phyloP scores from a whole-genome alignment of 2,329 filamentous ascomycete species.

The Leptographium wingfieldii region DNA sequence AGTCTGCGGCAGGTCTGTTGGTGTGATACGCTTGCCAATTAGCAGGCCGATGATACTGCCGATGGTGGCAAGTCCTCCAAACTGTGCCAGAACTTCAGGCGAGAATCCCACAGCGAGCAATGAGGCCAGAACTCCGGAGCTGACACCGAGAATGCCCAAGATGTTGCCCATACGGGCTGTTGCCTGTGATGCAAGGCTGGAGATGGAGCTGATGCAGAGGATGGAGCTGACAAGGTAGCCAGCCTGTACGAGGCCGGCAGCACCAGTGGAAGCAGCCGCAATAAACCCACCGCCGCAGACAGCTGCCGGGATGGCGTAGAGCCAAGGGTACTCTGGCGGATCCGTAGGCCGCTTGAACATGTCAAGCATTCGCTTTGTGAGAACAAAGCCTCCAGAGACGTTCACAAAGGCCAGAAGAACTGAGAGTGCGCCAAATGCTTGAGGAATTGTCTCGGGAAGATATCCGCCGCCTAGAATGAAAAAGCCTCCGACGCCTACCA shows the following conservation, averaged over 20 bases:
- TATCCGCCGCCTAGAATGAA: constrained; percentile 81
- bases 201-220: constrained; percentile 74
- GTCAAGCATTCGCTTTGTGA: constrained; percentile 87
- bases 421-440: constrained; percentile 63
- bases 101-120: constrained; percentile 71
- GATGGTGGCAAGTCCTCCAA: constrained; percentile 59
- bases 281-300: constrained; percentile 73
- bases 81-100: constrained; percentile 66
- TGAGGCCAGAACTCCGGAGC: constrained; percentile 71
- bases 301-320: constrained; percentile 66
- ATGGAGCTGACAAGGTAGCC: constrained; percentile 78
- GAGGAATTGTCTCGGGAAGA: constrained; percentile 64
- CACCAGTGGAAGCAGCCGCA: constrained; percentile 66
- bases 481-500: constrained; percentile 80
- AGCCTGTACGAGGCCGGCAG: constrained; percentile 73
- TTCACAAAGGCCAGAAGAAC: constrained; percentile 82
- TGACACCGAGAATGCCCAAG: constrained; percentile 75
- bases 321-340: constrained; percentile 77
- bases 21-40: constrained; percentile 77
- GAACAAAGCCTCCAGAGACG: constrained; percentile 77
- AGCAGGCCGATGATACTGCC: constrained; percentile 56
- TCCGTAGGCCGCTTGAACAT: constrained; percentile 84
- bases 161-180: constrained; percentile 79
- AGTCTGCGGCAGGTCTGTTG: constrained; percentile 78
- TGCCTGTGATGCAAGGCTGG: constrained; percentile 66